A percentile compares a stretch with the other conserved stretches of the same genome.
Conservation (phyloP, 2,329 filamentous ascomycete species). For the Monascus ruber region DNA sequence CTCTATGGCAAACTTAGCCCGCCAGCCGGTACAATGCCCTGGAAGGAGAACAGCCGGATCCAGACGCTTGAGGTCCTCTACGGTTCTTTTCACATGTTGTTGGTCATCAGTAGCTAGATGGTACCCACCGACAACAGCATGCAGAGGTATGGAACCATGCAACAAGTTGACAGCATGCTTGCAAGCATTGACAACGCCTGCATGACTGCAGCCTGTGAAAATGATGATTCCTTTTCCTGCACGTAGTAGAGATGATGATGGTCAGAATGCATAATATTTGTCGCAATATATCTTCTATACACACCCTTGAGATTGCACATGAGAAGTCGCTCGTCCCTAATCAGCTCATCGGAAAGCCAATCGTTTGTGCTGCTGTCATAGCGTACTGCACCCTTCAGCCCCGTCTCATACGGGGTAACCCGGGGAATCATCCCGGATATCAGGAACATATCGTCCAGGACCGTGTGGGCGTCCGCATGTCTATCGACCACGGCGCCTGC, state of each 20-base stretch:
- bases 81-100: constrained; percentile 33
- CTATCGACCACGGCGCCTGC: constrained; percentile 33
- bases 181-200: constrained; percentile 43
- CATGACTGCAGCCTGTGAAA: constrained; percentile 47
- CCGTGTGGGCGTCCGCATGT: constrained; percentile 30
- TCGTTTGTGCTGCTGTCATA: constrained; percentile 27
- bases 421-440: constrained; percentile 45
- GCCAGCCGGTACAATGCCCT: constrained; percentile 47
- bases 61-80: constrained; percentile 38
- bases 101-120: constrained; percentile 40
- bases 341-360: constrained; percentile 41
- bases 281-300: background rate
- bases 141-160: constrained; percentile 28
- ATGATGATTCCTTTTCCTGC: constrained; percentile 42
- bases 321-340: constrained; percentile 43
- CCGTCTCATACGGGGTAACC: constrained; percentile 38
- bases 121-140: constrained; percentile 44
- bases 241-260: background rate
- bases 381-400: constrained; percentile 35
- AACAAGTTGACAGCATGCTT: constrained; percentile 35
- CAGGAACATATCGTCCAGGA: constrained; percentile 41
- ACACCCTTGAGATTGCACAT: constrained; percentile 42
- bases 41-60: constrained; percentile 41
- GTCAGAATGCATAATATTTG: too few species aligned
- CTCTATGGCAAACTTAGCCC: constrained; percentile 43